Evolutionary conservation across 2,329 filamentous ascomycete genomes (phyloP).

Genomic region (Diaporthe longicolla): DNA sequence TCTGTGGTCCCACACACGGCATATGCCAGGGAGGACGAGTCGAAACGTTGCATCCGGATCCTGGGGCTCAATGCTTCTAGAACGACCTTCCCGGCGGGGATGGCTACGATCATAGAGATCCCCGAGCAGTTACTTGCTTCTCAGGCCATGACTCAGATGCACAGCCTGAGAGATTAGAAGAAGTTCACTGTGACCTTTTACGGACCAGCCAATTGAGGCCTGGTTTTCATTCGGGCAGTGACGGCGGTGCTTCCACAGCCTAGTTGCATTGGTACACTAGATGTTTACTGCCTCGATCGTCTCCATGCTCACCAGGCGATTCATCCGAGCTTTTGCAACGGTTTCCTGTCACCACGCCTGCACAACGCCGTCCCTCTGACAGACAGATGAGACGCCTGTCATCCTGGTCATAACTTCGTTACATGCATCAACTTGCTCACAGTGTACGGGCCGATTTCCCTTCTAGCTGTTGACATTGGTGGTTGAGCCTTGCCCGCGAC

Average conservation of each 20-base stretch:
- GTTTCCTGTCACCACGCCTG: neutral
- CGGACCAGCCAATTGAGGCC: neutral
- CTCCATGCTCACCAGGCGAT: neutral
- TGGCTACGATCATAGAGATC: neutral
- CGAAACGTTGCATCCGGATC: neutral
- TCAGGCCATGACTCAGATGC: neutral
- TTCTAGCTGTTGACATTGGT: neutral
- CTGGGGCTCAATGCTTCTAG: neutral
- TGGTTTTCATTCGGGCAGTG: neutral
- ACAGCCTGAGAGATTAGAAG: no score
- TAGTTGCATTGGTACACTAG: neutral
- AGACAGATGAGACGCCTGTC: neutral
- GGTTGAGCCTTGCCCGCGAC: neutral
- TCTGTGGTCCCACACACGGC: neutral
- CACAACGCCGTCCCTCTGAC: neutral
- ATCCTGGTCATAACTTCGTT: neutral
- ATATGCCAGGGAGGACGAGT: neutral
- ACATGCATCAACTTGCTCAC: neutral
- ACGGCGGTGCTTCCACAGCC: neutral
- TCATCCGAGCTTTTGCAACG: conserved; percentile 9
- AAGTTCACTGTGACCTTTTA: neutral
- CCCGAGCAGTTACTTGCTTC: neutral
- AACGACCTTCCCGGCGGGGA: neutral
- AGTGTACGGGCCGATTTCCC: neutral
- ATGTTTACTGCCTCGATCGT: neutral